phyloP scores from a whole-genome alignment of 257 asterid genomes.

The Cynanchum wilfordii region DNA sequence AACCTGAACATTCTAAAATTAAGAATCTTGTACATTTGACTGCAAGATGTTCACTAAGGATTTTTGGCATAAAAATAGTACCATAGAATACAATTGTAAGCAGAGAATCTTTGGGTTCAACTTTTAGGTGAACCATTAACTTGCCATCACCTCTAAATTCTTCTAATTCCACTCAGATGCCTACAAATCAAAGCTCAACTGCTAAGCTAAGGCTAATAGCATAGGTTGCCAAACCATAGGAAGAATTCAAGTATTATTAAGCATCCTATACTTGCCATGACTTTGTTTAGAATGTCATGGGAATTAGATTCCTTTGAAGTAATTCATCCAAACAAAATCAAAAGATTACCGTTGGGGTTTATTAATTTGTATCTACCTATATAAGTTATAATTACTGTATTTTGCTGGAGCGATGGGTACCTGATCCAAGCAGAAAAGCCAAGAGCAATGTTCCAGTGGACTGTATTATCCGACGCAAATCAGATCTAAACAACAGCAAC shows the following conservation, averaged over 20 bases:
- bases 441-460: constrained; percentile 78
- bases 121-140: too few relatives aligned
- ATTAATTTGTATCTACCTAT: neutral
- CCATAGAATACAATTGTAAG: neutral
- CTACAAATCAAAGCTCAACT: neutral
- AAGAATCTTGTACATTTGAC: too few relatives aligned
- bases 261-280: neutral
- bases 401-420: constrained; percentile 20
- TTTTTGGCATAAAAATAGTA: neutral
- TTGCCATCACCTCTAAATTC: neutral
- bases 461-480: constrained; percentile 64
- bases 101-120: neutral
- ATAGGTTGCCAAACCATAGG: neutral
- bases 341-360: neutral
- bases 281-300: too few relatives aligned
- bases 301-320: too few relatives aligned
- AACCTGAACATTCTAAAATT: neutral
- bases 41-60: neutral
- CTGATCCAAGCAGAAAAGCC: constrained; percentile 92
- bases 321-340: neutral
- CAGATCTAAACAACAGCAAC: constrained; percentile 78
- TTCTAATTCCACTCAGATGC: neutral
- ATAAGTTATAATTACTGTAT: neutral
- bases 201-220: neutral
- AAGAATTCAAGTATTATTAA: neutral